Evolutionary conservation across 2,329 filamentous ascomycete species (phyloP), one percentile per base, ranked within the genome.

Genomic region (Cercospora zeae-maydis): DNA sequence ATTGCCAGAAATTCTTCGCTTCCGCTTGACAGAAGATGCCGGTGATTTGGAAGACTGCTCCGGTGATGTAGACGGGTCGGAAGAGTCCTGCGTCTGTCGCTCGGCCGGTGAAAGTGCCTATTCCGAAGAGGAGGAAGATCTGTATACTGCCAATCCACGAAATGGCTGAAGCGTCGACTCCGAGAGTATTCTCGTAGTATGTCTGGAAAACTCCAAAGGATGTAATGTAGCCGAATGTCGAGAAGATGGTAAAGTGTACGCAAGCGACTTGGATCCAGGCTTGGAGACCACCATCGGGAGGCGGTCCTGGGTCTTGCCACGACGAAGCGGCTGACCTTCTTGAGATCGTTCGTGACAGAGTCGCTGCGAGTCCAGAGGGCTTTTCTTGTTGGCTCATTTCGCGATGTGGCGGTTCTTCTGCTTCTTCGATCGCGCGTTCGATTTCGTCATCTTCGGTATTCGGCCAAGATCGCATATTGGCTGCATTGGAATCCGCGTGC

Each of bases 61-160:
- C 82, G 19, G 76, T 72, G n/a, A 75, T 64, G 39, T 83, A 73
- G 5, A 84, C 74, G 3, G 67, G 66, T 4, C 75, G 76, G 61
- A 83, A 79, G 67, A 82, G 80, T 4, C 83, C 83, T 6, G 68
- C 68, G 70, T 86, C 83, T 62, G 82, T 83, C 0, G 84, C 71
- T 6, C 82, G 81, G 1, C 83, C 83, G 2, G 80, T 79, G 19
- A 84, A 73, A 30, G 82, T 78, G 9, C 82, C 82, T 30, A 83
- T 73, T 47, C 82, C 75, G 69, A 84, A 78, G 27, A 85, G 75
- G 13, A 85, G 76, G 69, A 83, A 83, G 8, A 80, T 77, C 63
- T 84, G 80, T 13, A 83, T 70, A 2, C 80, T 80, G 42, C 82
- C 82, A 52, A 84, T 81, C 79, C 81, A 84, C 42, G 82, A 81